Evolutionary conservation across 2,329 filamentous ascomycete species (phyloP), one percentile per base, ranked within the genome.

Genomic region (Sclerotinia subarctica): DNA sequence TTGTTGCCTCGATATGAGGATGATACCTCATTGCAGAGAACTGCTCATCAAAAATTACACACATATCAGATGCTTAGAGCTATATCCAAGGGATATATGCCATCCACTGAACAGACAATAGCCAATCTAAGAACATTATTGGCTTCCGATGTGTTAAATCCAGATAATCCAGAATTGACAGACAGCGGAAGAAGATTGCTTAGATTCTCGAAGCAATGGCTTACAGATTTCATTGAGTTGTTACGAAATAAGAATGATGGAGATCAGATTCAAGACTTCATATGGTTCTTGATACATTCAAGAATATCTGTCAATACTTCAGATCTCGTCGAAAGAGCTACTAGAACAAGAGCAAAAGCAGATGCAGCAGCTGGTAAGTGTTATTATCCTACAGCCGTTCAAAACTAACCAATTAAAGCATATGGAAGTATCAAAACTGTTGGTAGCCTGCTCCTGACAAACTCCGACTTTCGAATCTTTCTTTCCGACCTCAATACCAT

Each of bases 1-100:
- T 84, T 97, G 68, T 87, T 97, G 60, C 91, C 93, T 68, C 89
- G 88, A 74, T 95, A 95, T 82, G 83, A 88, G 74, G 90, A 96
- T 78, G 92, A 95, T 75, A 96, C 94, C 0, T 81, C 83, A 44
- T 81, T 94, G 66, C 92, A 97, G 83, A 84, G 88, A 59, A 84
- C 88, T 74, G 84, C 96, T 69, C 92, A 94, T 76, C 88, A 94
- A 78, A 97, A 97, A 83, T 85, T 98, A 70, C 94, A 97, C 80
- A 90, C 90, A 35, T 97, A 97, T 77, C 93, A 97, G 82, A 96
- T 97, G 90, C 78, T 93, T 38, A 86, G 91, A 65, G 94, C 94
- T 66, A 78, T 97, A 13, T 86, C 86, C 1, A 87, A 92, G 75
- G 94, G 94, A 7, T 97, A 89, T 79, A 94, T 98, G 90, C 94